Evolutionary conservation across 192 early-diverging fungal genomes (phyloP).

Genomic region (Umbelopsis sp.): DNA sequence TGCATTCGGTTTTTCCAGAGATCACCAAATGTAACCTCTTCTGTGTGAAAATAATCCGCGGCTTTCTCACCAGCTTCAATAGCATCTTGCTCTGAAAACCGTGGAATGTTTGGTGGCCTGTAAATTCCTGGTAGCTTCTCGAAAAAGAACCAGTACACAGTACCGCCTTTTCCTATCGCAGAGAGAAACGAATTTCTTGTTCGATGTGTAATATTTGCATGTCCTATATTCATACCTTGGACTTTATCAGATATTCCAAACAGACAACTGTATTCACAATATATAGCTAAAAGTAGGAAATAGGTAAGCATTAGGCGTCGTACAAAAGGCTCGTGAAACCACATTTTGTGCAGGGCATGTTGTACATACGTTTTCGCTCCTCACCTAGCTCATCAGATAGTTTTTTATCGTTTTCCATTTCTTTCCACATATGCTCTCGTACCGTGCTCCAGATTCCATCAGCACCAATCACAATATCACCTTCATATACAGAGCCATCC

Average conservation of each 20-base stretch:
- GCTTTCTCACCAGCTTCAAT: background rate
- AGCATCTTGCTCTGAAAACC: background rate
- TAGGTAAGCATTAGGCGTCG: background rate
- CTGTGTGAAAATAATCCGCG: background rate
- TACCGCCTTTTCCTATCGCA: background rate
- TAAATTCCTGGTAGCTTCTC: background rate
- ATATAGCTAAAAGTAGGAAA: background rate
- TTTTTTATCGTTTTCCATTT: background rate
- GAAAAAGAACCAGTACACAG: background rate
- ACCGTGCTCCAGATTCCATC: slow-evolving; percentile 30
- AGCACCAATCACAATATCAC: slow-evolving; percentile 36
- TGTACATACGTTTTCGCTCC: background rate
- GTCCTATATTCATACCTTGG: background rate
- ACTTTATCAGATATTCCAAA: background rate
- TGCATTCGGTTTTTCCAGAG: background rate
- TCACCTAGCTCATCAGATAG: background rate
- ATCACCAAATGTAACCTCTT: background rate
- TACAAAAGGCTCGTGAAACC: background rate
- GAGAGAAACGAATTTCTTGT: background rate
- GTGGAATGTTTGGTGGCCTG: background rate
- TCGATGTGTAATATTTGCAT: background rate
- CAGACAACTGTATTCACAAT: background rate
- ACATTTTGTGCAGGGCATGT: background rate
- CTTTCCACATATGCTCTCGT: slow-evolving; percentile 15
- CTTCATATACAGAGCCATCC: slow-evolving; percentile 24